phyloP scores from a whole-genome alignment of 2,329 filamentous ascomycete genomes.

The Fusarium denticulatum region DNA sequence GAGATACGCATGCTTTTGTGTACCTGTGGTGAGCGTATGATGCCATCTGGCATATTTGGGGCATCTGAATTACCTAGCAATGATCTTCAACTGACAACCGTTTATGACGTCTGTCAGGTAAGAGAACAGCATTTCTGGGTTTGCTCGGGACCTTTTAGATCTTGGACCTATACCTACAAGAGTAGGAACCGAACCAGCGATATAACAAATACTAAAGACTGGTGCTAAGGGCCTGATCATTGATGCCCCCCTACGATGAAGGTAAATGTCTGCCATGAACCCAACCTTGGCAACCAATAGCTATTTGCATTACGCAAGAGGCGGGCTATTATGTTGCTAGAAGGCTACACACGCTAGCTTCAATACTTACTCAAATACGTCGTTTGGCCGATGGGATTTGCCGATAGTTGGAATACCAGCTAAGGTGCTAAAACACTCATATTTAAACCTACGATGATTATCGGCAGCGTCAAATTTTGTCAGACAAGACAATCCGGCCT shows the following conservation, averaged over 20 bases:
- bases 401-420: not conserved
- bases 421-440: not conserved
- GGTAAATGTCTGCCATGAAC: not conserved
- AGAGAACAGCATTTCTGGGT: not conserved
- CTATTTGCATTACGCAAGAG: slow-evolving; percentile 2
- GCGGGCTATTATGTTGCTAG: not conserved
- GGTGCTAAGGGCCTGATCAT: not conserved
- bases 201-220: not conserved
- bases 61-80: not conserved
- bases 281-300: not conserved
- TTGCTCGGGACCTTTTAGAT: not conserved
- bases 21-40: not conserved
- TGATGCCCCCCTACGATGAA: not conserved
- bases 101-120: not conserved
- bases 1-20: not conserved
- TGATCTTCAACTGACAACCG: not conserved
- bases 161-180: not conserved
- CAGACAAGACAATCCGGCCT: not conserved
- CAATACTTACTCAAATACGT: not conserved
- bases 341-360: not conserved
- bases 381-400: not conserved
- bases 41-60: not conserved
- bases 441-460: not conserved
- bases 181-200: not conserved
- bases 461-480: not conserved